Evolutionary conservation across 2,329 filamentous ascomycete species (phyloP).

Genomic region (Hawksworthiomyces lignivorus): DNA sequence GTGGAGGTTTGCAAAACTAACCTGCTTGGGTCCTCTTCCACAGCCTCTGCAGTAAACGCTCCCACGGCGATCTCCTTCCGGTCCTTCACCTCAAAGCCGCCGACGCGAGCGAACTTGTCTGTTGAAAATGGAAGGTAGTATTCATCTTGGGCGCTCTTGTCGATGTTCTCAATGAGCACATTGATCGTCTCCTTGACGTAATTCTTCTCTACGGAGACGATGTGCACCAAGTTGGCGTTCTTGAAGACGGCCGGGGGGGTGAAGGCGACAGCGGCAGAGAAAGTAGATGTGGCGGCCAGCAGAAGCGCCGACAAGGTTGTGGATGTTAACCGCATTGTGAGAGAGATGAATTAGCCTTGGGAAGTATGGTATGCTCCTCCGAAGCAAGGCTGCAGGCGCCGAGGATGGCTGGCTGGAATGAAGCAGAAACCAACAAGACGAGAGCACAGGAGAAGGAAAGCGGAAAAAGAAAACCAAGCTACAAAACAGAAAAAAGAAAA

Average conservation of each 20-base stretch:
- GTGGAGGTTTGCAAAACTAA: conserved; percentile 26
- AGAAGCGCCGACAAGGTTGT: conserved; percentile 50
- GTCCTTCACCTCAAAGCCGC: conserved; percentile 84
- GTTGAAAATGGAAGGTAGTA: conserved; percentile 87
- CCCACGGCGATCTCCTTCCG: conserved; percentile 68
- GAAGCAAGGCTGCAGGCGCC: no score
- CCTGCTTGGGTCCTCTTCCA: conserved; percentile 57
- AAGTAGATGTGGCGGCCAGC: conserved; percentile 45
- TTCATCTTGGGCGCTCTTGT: conserved; percentile 68
- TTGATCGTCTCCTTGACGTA: conserved; percentile 88
- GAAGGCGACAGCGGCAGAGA: conserved; percentile 51
- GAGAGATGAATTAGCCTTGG: no score
- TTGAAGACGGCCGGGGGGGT: conserved; percentile 86
- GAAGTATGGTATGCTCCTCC: no score
- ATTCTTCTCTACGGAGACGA: conserved; percentile 86
- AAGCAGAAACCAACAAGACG: no score
- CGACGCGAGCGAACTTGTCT: conserved; percentile 66
- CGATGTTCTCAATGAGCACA: conserved; percentile 86
- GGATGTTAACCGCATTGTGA: conserved; percentile 37
- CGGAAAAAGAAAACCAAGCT: background rate
- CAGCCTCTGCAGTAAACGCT: conserved; percentile 61
- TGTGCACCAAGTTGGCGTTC: conserved; percentile 84
- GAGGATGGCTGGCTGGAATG: no score
- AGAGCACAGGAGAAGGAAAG: conserved; percentile 8
- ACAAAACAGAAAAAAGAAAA: background rate